phyloP scores from a whole-genome alignment of 768 basidiomycete genomes.

The Podaxis mareebaensis region DNA sequence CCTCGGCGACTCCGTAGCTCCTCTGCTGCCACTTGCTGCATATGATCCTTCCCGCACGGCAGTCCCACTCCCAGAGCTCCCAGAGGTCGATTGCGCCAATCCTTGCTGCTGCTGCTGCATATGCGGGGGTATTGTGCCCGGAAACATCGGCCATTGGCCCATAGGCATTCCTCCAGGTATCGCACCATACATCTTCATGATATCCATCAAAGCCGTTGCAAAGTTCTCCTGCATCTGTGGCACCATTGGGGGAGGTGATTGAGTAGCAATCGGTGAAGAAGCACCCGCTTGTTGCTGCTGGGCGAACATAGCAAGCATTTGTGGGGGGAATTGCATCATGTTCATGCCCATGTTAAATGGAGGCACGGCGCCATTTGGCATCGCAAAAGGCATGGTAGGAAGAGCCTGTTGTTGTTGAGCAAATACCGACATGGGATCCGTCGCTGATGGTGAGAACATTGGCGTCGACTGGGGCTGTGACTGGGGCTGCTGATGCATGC shows the following conservation, averaged over 20 bases:
- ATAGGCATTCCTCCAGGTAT: slow-evolving; percentile 16
- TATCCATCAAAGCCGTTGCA: slow-evolving; percentile 9
- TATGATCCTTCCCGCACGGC: slow-evolving; percentile 1
- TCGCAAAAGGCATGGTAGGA: slow-evolving; percentile 2
- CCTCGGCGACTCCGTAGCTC: slow-evolving; percentile 9
- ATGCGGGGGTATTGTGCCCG: slow-evolving; percentile 17
- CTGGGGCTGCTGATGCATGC: not conserved
- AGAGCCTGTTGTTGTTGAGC: slow-evolving; percentile 10
- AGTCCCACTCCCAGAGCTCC: slow-evolving; percentile 12
- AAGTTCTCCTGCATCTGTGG: slow-evolving; percentile 15
- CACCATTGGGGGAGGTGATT: slow-evolving; percentile 5
- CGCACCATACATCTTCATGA: slow-evolving; percentile 17
- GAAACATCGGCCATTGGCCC: slow-evolving; percentile 14
- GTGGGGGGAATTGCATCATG: slow-evolving; percentile 11
- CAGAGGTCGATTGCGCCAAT: not conserved
- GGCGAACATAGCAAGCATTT: slow-evolving; percentile 14
- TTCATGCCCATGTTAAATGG: slow-evolving; percentile 16
- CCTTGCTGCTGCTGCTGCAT: slow-evolving; percentile 8
- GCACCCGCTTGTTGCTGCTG: slow-evolving; percentile 12
- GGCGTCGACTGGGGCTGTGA: slow-evolving; percentile 4
- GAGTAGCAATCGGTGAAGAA: not conserved
- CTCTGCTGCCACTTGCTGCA: not conserved
- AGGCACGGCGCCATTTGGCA: slow-evolving; percentile 2
- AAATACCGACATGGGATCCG: slow-evolving; percentile 8
- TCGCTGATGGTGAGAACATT: not conserved